These are phyloP conservation scores for Blastobotrys buckinghamii DNA, from an alignment of 1,139 yeast genomes.

Conservation along the genomic window DNA sequence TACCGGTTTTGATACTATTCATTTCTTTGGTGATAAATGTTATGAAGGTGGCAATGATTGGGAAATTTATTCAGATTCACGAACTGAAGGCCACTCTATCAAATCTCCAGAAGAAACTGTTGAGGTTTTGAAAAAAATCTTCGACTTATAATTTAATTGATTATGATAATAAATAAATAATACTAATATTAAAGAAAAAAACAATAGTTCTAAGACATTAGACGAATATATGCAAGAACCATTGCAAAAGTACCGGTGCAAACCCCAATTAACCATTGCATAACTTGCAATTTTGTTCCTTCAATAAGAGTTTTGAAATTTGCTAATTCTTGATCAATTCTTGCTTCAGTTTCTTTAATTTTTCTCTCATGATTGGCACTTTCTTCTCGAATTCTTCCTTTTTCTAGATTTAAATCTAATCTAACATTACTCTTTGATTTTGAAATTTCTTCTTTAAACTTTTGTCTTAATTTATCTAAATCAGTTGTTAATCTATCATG, in stretches of 20 bases:
- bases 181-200: too few species aligned
- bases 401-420: slow-evolving; percentile 83
- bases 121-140: slow-evolving; percentile 74
- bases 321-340: slow-evolving; percentile 92
- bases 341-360: slow-evolving; percentile 88
- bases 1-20: slow-evolving; percentile 73
- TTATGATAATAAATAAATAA: neutral
- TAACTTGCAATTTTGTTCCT: slow-evolving; percentile 88
- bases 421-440: slow-evolving; percentile 88
- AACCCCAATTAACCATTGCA: slow-evolving; percentile 98
- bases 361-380: slow-evolving; percentile 86
- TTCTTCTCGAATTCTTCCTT: slow-evolving; percentile 93
- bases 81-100: slow-evolving; percentile 96
- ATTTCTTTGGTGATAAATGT: slow-evolving; percentile 98
- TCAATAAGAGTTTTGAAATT: slow-evolving; percentile 94
- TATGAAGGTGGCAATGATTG: slow-evolving; percentile 98
- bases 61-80: slow-evolving; percentile 84
- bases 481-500: slow-evolving; percentile 82
- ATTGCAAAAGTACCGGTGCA: slow-evolving; percentile 97
- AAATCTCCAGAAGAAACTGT: slow-evolving; percentile 83
- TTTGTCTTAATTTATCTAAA: slow-evolving; percentile 76
- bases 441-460: slow-evolving; percentile 85
- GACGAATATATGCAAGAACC: slow-evolving; percentile 81
- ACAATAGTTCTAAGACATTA: slow-evolving; percentile 53
- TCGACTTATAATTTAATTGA: slow-evolving; percentile 29